Percentiles rank a stretch among this genome's conserved stretches.
These are phyloP conservation scores for Polytrichum commune DNA, from an alignment of 225 moss, liverwort and hornwort genomes.

Conservation along the genomic window DNA sequence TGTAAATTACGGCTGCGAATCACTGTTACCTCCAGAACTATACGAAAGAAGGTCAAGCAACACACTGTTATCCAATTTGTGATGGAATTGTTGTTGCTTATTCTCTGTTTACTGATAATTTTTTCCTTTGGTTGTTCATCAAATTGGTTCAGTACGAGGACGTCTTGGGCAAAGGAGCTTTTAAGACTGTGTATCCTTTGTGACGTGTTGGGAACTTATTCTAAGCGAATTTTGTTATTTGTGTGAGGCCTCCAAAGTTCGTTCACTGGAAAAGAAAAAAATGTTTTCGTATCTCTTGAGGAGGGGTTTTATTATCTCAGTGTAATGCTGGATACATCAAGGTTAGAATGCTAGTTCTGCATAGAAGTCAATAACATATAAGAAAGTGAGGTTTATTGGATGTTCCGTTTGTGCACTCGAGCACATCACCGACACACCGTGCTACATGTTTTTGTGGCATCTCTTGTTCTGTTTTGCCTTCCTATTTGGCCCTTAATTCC, in stretches of 20 bases:
- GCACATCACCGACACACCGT: too few relatives aligned
- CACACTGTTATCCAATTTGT: too few relatives aligned
- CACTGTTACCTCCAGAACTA: not conserved
- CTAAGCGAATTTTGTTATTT: not conserved
- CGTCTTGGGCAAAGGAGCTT: conserved; percentile 58
- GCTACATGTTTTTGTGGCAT: not conserved
- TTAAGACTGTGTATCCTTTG: conserved; percentile 48
- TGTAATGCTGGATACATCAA: too few relatives aligned
- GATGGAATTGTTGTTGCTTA: too few relatives aligned
- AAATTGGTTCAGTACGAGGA: conserved; percentile 29
- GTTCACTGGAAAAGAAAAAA: too few relatives aligned
- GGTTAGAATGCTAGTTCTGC: too few relatives aligned
- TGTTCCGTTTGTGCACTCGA: too few relatives aligned
- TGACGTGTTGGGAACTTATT: not conserved
- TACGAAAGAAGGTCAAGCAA: not conserved
- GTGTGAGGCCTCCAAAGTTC: not conserved
- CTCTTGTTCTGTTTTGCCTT: not conserved
- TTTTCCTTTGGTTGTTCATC: not conserved
- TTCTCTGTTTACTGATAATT: not conserved
- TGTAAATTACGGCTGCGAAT: not conserved
- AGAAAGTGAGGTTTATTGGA: too few relatives aligned
- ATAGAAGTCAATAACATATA: too few relatives aligned
- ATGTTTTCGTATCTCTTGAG: too few relatives aligned
- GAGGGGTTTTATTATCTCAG: too few relatives aligned
- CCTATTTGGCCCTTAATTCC: conserved; percentile 2